These are phyloP conservation scores for Onygena corvina DNA, from an alignment of 2,329 filamentous ascomycete genomes.

Conservation along the genomic window DNA sequence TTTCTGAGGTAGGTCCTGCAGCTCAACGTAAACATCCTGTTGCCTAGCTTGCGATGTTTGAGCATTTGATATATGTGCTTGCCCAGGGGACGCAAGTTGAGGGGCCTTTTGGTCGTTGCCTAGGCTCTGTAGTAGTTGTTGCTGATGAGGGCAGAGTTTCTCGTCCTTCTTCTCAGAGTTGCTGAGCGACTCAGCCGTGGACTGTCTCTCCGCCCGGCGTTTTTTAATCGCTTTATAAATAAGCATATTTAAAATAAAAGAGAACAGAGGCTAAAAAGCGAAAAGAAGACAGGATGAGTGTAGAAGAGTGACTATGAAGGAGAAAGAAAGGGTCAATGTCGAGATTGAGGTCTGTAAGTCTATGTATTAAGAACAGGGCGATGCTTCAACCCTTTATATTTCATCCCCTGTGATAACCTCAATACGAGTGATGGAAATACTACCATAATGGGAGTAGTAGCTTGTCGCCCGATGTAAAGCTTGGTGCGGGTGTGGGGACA, in stretches of 20 bases:
- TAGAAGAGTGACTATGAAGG: background rate
- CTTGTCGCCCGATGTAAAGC: background rate
- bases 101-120: too few species aligned
- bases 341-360: background rate
- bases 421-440: too few species aligned
- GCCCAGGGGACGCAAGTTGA: too few species aligned
- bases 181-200: background rate
- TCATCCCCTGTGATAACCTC: background rate
- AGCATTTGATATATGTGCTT: too few species aligned
- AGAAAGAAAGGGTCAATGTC: background rate
- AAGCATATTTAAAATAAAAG: background rate
- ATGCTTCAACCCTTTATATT: background rate
- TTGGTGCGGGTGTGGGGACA: background rate
- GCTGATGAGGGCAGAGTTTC: slow-evolving; percentile 14
- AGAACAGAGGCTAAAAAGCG: too few species aligned
- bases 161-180: slow-evolving; percentile 9
- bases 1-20: background rate
- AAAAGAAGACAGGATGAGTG: too few species aligned
- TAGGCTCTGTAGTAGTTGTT: background rate
- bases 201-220: background rate
- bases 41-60: background rate
- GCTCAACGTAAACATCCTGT: background rate
- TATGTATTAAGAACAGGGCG: background rate
- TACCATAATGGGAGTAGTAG: background rate
- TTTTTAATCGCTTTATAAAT: slow-evolving; percentile 9